Conservation (phyloP, 179 eudicot species). For the Nepenthes alata region DNA sequence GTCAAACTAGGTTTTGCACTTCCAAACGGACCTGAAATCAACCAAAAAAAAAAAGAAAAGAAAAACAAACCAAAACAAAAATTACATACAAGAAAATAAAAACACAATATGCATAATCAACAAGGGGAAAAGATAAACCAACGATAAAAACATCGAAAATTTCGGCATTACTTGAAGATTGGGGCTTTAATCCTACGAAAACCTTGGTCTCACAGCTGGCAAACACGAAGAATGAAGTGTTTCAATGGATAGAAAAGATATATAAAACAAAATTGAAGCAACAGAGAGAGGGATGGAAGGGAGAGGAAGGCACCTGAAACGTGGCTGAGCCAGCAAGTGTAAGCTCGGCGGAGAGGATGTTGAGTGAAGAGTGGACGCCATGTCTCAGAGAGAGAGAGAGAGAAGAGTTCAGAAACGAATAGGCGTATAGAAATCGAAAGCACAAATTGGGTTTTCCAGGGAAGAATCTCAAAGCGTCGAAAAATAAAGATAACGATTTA, state of each 20-base stretch:
- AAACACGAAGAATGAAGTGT: conserved; percentile 4
- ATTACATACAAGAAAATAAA: background rate
- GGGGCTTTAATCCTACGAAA: conserved; percentile 52
- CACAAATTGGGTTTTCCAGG: no score
- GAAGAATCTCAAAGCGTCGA: no score
- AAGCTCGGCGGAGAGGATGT: conserved; percentile 36
- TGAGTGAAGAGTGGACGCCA: conserved; percentile 38
- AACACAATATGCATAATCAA: background rate
- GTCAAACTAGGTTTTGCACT: conserved; percentile 48
- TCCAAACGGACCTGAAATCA: conserved; percentile 34
- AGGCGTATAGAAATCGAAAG: no score
- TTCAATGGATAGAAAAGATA: no score
- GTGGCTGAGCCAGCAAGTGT: conserved; percentile 27
- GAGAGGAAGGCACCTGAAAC: conserved; percentile 31
- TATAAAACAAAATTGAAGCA: no score
- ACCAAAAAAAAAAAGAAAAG: conserved; percentile 2
- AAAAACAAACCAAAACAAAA: background rate
- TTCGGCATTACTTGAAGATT: conserved; percentile 41
- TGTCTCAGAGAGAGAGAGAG: conserved; percentile 5
- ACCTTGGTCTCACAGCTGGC: conserved; percentile 53
- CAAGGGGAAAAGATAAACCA: background rate
- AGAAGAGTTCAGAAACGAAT: no score
- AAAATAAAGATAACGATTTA: no score
- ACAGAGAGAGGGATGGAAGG: background rate
- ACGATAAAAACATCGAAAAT: background rate